Conservation (phyloP, 192 early-diverging fungal genomes). For the Backusella psychrophila region DNA sequence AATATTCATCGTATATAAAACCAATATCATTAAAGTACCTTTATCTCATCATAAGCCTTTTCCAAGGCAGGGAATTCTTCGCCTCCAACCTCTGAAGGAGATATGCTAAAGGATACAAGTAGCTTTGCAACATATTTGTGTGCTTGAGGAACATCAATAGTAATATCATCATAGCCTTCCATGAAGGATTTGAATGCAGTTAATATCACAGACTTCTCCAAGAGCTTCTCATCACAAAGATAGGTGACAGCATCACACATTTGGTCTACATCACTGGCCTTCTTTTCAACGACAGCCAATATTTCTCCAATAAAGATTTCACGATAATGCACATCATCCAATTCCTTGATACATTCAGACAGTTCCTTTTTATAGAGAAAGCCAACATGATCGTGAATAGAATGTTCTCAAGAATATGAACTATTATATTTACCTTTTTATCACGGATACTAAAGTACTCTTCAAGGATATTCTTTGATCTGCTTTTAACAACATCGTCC, state of each 20-base stretch:
- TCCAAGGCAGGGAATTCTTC: neutral
- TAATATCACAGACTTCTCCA: slow-evolving; percentile 9
- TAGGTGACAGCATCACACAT: slow-evolving; percentile 6
- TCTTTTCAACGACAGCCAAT: slow-evolving; percentile 21
- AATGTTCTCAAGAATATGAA: neutral
- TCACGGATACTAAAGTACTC: slow-evolving; percentile 34
- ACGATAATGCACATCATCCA: slow-evolving; percentile 2
- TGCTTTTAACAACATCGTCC: slow-evolving; percentile 23
- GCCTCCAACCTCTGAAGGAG: neutral
- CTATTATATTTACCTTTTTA: slow-evolving; percentile 8
- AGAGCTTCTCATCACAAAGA: slow-evolving; percentile 13
- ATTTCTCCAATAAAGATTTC: slow-evolving; percentile 20
- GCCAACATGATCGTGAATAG: neutral
- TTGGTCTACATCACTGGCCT: slow-evolving; percentile 13
- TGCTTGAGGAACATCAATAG: slow-evolving; percentile 38
- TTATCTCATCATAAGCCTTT: neutral
- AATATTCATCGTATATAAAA: too few relatives aligned
- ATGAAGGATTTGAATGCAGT: slow-evolving; percentile 27
- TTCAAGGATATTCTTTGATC: slow-evolving; percentile 34
- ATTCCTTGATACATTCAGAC: slow-evolving; percentile 22
- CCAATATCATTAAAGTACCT: neutral
- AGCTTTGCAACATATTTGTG: slow-evolving; percentile 26
- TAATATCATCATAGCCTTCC: slow-evolving; percentile 33
- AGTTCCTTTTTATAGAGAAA: slow-evolving; percentile 14
- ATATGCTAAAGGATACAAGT: neutral